A percentile compares a stretch with the other conserved stretches of the same genome.
These are phyloP conservation scores for Leishmania aethiopica DNA, from an alignment of 208 protist species.

Conservation along the genomic window DNA sequence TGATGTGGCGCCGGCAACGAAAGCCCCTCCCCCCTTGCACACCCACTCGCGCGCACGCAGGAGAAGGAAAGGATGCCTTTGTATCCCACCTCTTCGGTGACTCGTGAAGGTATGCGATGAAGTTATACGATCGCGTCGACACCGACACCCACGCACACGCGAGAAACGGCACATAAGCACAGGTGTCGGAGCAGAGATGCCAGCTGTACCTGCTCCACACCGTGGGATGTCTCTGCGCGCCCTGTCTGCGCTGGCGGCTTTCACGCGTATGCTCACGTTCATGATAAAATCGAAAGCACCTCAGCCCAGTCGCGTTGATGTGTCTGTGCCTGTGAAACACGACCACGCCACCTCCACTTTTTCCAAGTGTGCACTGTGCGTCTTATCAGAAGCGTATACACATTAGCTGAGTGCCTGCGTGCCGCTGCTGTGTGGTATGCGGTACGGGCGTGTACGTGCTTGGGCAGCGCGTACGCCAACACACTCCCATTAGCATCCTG, in stretches of 20 bases:
- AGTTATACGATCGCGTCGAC: neutral
- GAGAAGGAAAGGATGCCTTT: neutral
- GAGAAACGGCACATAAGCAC: neutral
- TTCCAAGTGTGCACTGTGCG: neutral
- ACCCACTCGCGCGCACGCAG: neutral
- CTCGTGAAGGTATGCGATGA: neutral
- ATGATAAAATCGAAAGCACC: neutral
- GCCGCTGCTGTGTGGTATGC: neutral
- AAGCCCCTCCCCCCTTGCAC: neutral
- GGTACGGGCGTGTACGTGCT: neutral
- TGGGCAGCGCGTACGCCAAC: neutral
- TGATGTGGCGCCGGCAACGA: neutral
- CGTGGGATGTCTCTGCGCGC: neutral
- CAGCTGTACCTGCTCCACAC: neutral
- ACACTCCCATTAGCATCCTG: neutral
- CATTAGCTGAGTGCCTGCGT: neutral
- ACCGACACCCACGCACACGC: too few species aligned
- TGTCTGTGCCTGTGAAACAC: neutral
- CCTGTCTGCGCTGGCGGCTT: neutral
- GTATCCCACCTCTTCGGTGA: neutral
- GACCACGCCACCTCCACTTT: neutral
- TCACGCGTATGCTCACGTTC: too few species aligned
- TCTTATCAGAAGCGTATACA: neutral
- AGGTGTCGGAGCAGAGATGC: neutral
- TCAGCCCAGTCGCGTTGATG: neutral